Evolutionary conservation across 257 asterid genomes (phyloP).

Genomic region (Linaria vulgaris): DNA sequence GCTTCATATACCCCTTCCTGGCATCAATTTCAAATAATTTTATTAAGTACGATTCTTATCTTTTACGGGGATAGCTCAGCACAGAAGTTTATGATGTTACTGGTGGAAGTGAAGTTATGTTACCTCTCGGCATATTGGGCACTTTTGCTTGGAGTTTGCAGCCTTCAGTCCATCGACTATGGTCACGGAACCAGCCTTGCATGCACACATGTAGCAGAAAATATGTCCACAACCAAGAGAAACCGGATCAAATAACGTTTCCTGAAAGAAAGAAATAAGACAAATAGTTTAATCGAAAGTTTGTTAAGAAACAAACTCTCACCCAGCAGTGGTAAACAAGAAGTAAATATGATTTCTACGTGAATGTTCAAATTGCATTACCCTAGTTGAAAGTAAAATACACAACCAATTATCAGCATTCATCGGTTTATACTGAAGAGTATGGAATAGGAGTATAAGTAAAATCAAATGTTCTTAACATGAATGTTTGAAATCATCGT

Average conservation of each 20-base stretch:
- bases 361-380: neutral
- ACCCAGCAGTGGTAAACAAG: neutral
- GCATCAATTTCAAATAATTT: constrained; percentile 12
- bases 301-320: neutral
- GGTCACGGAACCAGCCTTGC: constrained; percentile 91
- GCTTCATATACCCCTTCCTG: constrained; percentile 75
- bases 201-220: constrained; percentile 86
- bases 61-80: neutral
- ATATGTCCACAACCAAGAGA: constrained; percentile 88
- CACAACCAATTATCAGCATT: neutral
- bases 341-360: neutral
- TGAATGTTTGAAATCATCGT: too few species aligned
- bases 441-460: neutral
- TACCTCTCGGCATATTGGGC: constrained; percentile 96
- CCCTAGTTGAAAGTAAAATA: neutral
- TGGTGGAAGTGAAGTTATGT: neutral
- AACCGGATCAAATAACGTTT: constrained; percentile 80
- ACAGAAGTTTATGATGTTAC: neutral
- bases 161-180: constrained; percentile 73
- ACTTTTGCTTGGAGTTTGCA: constrained; percentile 48
- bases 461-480: neutral
- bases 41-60: neutral
- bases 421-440: neutral
- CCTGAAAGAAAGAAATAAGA: constrained; percentile 39
- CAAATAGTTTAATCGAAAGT: neutral